These are phyloP conservation scores for Achlya hypogyna DNA, from an alignment of 352 stramenopile genomes.

Conservation along the genomic window DNA sequence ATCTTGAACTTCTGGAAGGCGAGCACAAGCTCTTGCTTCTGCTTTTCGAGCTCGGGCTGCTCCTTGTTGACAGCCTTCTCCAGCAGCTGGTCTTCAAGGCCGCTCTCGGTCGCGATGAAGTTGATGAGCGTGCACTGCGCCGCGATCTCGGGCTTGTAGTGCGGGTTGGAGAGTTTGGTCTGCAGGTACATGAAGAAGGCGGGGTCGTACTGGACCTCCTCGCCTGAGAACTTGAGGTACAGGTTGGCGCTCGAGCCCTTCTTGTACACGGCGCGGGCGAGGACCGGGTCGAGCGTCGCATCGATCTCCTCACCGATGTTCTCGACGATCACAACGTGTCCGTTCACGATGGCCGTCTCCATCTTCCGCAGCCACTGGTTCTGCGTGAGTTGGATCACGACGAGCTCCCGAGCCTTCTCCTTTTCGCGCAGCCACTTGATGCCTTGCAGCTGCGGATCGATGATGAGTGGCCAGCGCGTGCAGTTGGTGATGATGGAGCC, in stretches of 20 bases:
- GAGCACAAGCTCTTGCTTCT: constrained; percentile 88
- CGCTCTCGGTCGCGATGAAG: constrained; percentile 95
- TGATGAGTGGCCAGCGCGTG: constrained; percentile 96
- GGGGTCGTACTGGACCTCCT: constrained; percentile 96
- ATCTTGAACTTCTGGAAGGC: constrained; percentile 95
- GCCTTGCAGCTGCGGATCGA: constrained; percentile 95
- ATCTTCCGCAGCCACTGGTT: constrained; percentile 95
- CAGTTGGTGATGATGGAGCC: constrained; percentile 95
- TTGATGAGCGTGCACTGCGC: constrained; percentile 97
- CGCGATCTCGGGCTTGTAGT: constrained; percentile 97
- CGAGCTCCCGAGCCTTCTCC: constrained; percentile 86
- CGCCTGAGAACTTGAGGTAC: constrained; percentile 90
- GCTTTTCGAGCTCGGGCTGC: constrained; percentile 89
- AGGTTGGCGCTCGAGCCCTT: constrained; percentile 83
- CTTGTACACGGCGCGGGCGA: constrained; percentile 93
- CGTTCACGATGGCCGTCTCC: constrained; percentile 91
- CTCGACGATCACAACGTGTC: constrained; percentile 94
- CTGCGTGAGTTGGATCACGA: constrained; percentile 93
- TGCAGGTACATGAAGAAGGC: constrained; percentile 96
- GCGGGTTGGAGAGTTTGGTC: constrained; percentile 95
- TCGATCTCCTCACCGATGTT: constrained; percentile 97
- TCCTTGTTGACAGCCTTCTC: constrained; percentile 95
- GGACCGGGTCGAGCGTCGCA: constrained; percentile 92
- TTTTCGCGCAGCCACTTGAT: constrained; percentile 98
- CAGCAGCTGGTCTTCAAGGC: constrained; percentile 93